A percentile compares a stretch with the other conserved stretches of the same genome.
Evolutionary conservation across 2,329 filamentous ascomycete species (phyloP).

Genomic region (Bipolaris victoriae): DNA sequence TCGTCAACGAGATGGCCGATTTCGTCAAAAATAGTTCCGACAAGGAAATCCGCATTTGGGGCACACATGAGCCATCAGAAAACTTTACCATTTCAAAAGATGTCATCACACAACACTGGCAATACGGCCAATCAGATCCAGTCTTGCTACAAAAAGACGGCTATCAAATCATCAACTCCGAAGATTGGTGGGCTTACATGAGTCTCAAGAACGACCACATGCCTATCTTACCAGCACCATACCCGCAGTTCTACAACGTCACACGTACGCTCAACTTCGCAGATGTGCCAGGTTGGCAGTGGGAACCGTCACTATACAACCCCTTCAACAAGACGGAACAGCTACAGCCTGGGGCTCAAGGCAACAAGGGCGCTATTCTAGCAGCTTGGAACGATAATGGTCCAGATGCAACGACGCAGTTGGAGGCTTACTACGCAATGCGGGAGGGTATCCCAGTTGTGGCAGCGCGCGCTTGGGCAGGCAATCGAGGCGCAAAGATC

Average conservation of each 20-base stretch:
- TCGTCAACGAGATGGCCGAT: conserved; percentile 46
- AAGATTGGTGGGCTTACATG: conserved; percentile 63
- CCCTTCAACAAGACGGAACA: conserved; percentile 52
- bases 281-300: conserved; percentile 51
- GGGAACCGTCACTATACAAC: conserved; percentile 56
- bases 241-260: conserved; percentile 56
- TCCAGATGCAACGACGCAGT: conserved; percentile 56
- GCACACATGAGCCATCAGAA: conserved; percentile 54
- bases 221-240: conserved; percentile 55
- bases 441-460: conserved; percentile 54
- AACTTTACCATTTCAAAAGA: conserved; percentile 49
- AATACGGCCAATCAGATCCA: conserved; percentile 57
- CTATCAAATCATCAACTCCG: conserved; percentile 54
- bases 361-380: conserved; percentile 45
- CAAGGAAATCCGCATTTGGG: conserved; percentile 47
- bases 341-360: conserved; percentile 37
- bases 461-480: conserved; percentile 53
- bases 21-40: conserved; percentile 41
- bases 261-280: conserved; percentile 56
- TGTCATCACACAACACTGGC: conserved; percentile 57
- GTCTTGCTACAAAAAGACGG: conserved; percentile 47
- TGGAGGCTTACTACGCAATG: conserved; percentile 58
- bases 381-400: conserved; percentile 60
- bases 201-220: conserved; percentile 60
- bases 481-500: conserved; percentile 46